Percentiles rank a stretch among this genome's conserved stretches.
phyloP scores from a whole-genome alignment of 768 basidiomycete genomes.

The Heimioporus sp. region DNA sequence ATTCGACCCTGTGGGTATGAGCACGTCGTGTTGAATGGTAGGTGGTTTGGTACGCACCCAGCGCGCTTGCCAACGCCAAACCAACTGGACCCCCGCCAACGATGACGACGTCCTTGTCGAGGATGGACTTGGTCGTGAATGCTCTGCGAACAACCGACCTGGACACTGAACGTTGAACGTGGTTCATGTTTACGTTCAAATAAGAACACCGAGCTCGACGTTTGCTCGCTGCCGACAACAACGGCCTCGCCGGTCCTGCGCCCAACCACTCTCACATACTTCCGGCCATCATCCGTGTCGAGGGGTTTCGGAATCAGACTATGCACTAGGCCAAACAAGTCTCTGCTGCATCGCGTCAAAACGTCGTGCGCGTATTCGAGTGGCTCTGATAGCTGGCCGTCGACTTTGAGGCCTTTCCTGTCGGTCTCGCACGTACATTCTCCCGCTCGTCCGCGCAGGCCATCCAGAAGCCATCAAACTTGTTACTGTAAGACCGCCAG shows the following conservation, averaged over 20 bases:
- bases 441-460: slow-evolving; percentile 76
- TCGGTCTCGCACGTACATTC: slow-evolving; percentile 68
- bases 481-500: slow-evolving; percentile 90
- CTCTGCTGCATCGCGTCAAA: slow-evolving; percentile 60
- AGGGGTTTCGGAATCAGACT: slow-evolving; percentile 91
- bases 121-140: slow-evolving; percentile 22
- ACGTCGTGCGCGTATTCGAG: slow-evolving; percentile 79
- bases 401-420: slow-evolving; percentile 83
- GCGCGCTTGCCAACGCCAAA: slow-evolving; percentile 81
- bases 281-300: slow-evolving; percentile 91
- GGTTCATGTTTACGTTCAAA: too few relatives aligned
- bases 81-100: slow-evolving; percentile 95
- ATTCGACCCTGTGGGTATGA: slow-evolving; percentile 47
- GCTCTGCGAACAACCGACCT: slow-evolving; percentile 4
- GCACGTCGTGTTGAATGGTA: not conserved
- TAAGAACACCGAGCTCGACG: slow-evolving; percentile 66
- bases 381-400: slow-evolving; percentile 76
- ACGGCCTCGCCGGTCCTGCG: slow-evolving; percentile 79
- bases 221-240: slow-evolving; percentile 74
- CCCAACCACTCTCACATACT: slow-evolving; percentile 83
- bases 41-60: slow-evolving; percentile 51
- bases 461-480: slow-evolving; percentile 86
- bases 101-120: slow-evolving; percentile 84
- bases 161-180: too few relatives aligned
- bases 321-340: slow-evolving; percentile 91